Base-by-base conservation (phyloP, 495 filamentous ascomycete genomes). In the Jackrogersella multiformis region DNA sequence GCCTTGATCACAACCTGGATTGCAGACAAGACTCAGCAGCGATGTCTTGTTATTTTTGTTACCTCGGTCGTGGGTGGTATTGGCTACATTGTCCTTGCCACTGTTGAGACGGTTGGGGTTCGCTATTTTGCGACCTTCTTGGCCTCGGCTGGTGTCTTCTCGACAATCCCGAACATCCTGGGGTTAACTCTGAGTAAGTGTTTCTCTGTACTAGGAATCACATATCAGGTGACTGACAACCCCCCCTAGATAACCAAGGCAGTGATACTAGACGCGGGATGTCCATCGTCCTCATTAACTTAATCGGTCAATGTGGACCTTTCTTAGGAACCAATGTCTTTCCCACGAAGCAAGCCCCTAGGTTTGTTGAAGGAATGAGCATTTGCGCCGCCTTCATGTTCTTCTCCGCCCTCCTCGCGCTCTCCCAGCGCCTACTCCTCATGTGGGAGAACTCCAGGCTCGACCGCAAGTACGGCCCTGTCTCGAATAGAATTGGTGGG, bases 31-130 rank as follows among this genome's bases (percentile, higher is more conserved):
- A 80, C 84, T n/a, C 85, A 88, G 49, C 87, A 91, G 68, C 86
- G 91, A 59, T 89, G 89, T 49, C 68, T 88, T 48, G 85, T 85
- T 56, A 83, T 93, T 54, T 78, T 87, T 2, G 46, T 79, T 13
- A 79, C 88, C n/a, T 88, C 88, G 0, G 54, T 83, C 16, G 76
- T 91, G 9, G 90, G 88, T 16, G 84, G 82, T 13, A 77, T 88
- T 28, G 91, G 91, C 36, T 94, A 94, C 71, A 79, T 92, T 35
- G 76, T 92, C 2, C 83, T 89, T 26, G 88, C 88, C n/a, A 77
- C 84, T 12, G 82, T 82, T 41, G 79, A 78, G 5, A 77, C 81
- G 3, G 85, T 88, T 3, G 88, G 82, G 1, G 77, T 85, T 7
- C 84, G 87, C 12, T 92, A 92, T 57, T 81, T 86, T 30, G 87